Percentiles rank a stretch among this genome's conserved stretches.
Conservation (phyloP, 2,329 filamentous ascomycete genomes). For the Trichoderma semiorbis region DNA sequence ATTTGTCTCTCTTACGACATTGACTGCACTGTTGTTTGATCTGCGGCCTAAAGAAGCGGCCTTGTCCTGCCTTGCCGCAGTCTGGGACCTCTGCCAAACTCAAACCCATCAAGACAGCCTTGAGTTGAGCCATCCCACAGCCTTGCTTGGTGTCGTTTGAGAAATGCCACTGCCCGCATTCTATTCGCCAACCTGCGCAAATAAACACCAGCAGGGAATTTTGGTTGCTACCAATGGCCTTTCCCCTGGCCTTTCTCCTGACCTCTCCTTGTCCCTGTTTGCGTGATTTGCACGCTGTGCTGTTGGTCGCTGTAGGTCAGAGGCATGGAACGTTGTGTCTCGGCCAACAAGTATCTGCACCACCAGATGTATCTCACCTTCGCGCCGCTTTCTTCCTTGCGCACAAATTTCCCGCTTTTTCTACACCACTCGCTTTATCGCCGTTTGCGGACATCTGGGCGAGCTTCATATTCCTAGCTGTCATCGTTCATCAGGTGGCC, state of each 20-base stretch:
- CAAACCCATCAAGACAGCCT: conserved; percentile 8
- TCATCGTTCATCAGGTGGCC: not conserved
- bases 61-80: conserved; percentile 4
- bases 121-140: conserved; percentile 17
- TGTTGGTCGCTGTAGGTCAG: not conserved
- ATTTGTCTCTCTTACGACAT: not conserved
- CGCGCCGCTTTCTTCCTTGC: not conserved
- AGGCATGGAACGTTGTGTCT: not conserved
- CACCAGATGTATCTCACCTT: not conserved
- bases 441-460: not conserved
- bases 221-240: not conserved
- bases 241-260: not conserved
- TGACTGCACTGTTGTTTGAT: not conserved
- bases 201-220: not conserved
- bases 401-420: not conserved
- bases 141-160: conserved; percentile 2
- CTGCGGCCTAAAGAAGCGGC: not conserved
- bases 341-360: not conserved
- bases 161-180: not conserved
- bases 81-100: not conserved
- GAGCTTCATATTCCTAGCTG: not conserved
- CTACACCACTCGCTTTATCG: not conserved
- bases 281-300: not conserved
- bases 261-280: not conserved
- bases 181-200: not conserved